Evolutionary conservation across 768 basidiomycete species (phyloP), one percentile per base, ranked within the genome.

Genomic region (Lentinula raphanica): DNA sequence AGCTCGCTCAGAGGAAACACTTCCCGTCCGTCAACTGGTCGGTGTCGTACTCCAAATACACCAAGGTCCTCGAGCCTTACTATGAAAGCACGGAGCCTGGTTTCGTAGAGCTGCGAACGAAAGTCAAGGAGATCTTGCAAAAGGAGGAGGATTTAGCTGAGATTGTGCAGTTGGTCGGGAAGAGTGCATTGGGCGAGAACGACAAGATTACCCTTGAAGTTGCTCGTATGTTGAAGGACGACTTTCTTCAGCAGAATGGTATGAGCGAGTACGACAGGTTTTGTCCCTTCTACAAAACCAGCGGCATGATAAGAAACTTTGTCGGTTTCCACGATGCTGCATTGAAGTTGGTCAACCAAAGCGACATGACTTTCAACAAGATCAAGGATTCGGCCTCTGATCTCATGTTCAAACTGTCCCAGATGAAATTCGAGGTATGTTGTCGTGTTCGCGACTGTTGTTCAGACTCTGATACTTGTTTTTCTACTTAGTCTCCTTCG

Each of bases 21-120:
- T 99, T 99, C 82, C 97, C 97, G 1, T 97, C 95, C n/a, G 96
- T 99, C 71, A 98, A 99, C 76, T 99, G 97, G 97, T 97, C 88
- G 63, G 77, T 97, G n/a, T 99, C 97, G 9, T 98, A 98, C 73
- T 98, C 97, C 59, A 99, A 99, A 72, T 98, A 99, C 74, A 90
- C 88, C 61, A 95, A 94, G 69, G 86, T 94, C 9, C 83, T 98
- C 39, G 94, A 96, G 66, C 83, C 90, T 1, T 88, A 94, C 73
- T 99, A 98, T 73, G 94, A 98, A 71, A 74, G 79, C 42, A 87
- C 87, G 51, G 87, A 92, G 66, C 91, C 94, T 3, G 96, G 94
- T n/a, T 99, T 99, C 73, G 86, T 98, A 36, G 92, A 96, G 63
- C 77, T 94, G 63, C 91, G 97, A 55, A 88, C 85, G 55, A 88